phyloP scores from a whole-genome alignment of 345 rosid species.

The Hibiscus syriacus region DNA sequence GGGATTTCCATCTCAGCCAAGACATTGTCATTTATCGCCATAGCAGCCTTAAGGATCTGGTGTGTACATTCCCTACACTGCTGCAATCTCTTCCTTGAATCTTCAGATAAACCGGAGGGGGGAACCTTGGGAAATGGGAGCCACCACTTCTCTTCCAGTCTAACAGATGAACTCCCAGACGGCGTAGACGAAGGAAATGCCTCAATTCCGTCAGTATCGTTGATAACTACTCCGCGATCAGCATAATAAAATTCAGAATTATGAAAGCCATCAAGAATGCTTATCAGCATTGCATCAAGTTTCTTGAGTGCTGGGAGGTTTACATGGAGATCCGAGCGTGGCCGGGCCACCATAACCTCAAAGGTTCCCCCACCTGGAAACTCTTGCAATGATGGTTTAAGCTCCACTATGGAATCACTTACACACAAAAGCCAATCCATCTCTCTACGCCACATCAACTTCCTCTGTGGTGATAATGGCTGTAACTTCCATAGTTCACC shows the following conservation, averaged over 20 bases:
- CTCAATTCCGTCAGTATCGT: slow-evolving; percentile 41
- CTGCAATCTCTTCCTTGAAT: slow-evolving; percentile 63
- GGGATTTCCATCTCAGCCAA: slow-evolving; percentile 95
- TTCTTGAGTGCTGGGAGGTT: slow-evolving; percentile 94
- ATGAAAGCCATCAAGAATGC: slow-evolving; percentile 69
- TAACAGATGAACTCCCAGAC: slow-evolving; percentile 49
- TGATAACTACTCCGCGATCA: slow-evolving; percentile 70
- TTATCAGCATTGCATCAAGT: slow-evolving; percentile 81
- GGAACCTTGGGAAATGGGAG: slow-evolving; percentile 82
- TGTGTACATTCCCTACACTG: slow-evolving; percentile 80
- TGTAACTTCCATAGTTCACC: slow-evolving; percentile 93
- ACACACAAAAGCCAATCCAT: slow-evolving; percentile 88
- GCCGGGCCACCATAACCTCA: slow-evolving; percentile 81
- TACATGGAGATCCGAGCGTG: slow-evolving; percentile 76
- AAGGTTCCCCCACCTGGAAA: slow-evolving; percentile 85
- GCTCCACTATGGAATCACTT: slow-evolving; percentile 88
- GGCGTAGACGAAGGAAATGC: slow-evolving; percentile 32
- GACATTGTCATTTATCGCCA: slow-evolving; percentile 88
- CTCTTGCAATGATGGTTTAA: slow-evolving; percentile 80
- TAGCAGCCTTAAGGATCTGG: slow-evolving; percentile 93
- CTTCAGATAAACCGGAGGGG: slow-evolving; percentile 54
- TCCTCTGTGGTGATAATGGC: slow-evolving; percentile 68
- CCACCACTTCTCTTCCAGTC: slow-evolving; percentile 96
- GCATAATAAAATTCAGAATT: slow-evolving; percentile 78
- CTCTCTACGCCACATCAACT: slow-evolving; percentile 86